Evolutionary conservation across 257 asterid species (phyloP), one percentile per base, ranked within the genome.

Genomic region (Mentha longifolia): DNA sequence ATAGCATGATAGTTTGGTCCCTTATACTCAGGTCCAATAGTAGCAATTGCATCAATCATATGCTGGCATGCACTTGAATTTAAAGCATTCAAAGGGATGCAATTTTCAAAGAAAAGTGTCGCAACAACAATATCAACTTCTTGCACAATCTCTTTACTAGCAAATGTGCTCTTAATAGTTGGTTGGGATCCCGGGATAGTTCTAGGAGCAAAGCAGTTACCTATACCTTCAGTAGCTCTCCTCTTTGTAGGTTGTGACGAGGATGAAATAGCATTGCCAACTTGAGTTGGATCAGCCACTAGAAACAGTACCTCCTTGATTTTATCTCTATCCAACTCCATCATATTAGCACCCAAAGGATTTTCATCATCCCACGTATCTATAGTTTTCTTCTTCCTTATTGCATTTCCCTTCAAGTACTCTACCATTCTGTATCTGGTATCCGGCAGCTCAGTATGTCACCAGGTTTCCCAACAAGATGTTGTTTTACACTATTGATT

Each of bases 151-250:
- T 59, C 65, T 59, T 59, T 59, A 14, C 47, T 59, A 6, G 39
- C 46, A 33, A 59, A 42, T 7, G 39, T 42, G 30, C 47, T 59
- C 39, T 57, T 57, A 15, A 57, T 25, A 1, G 43, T 25, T 25
- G 63, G 17, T 30, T 57, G 63, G 14, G 63, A 31, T 11, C 19
- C 63, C 3, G 42, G 63, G 9, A 42, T 57, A 6, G 39, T 4
- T 28, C 20, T 28, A 9, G 63, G 63, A 57, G 63, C 42, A 57
- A 57, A 57, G 35, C 5, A 57, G 6, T 35, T 57, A 22, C 63
- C 42, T 35, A 30, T 3, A 28, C 8, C n/a, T 3, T 25, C 42
- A 30, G 9, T 30, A 12, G 63, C 4, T 57, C n/a, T 28, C 42
- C 14, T 15, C 30, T 57, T 57, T 43, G 50, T 14, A 43, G n/a